A percentile compares a stretch with the other conserved stretches of the same genome.
These are phyloP conservation scores for Nicotiana tomentosiformis DNA, from an alignment of 257 asterid genomes.

Conservation along the genomic window DNA sequence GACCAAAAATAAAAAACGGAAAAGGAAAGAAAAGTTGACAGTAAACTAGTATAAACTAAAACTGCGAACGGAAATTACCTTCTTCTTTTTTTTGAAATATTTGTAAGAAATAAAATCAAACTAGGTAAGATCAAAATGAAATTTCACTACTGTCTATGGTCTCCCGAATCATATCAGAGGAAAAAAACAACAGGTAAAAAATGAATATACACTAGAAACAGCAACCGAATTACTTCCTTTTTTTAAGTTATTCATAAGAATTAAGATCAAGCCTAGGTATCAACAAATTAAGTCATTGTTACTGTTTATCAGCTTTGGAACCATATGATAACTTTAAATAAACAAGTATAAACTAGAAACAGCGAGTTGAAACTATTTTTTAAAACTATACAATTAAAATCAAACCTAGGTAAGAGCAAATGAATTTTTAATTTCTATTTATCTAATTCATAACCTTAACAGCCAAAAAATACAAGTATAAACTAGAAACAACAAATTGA, in stretches of 20 bases:
- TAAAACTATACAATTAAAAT: background rate
- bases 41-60: background rate
- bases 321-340: background rate
- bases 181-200: background rate
- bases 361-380: too few species aligned
- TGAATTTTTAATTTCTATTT: background rate
- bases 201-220: background rate
- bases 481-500: background rate
- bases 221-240: background rate
- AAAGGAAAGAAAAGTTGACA: background rate
- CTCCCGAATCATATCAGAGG: background rate
- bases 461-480: background rate
- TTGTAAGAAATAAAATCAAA: background rate
- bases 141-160: background rate
- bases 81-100: background rate
- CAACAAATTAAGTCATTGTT: background rate
- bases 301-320: background rate
- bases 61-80: background rate
- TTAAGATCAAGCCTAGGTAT: slow-evolving; percentile 1
- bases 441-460: background rate
- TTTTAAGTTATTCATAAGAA: background rate
- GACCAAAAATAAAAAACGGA: background rate
- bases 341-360: too few species aligned
- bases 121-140: background rate
- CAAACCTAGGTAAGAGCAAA: background rate